These are phyloP conservation scores for Fusarium sp. DNA, from an alignment of 2,329 filamentous ascomycete species.

Conservation along the genomic window DNA sequence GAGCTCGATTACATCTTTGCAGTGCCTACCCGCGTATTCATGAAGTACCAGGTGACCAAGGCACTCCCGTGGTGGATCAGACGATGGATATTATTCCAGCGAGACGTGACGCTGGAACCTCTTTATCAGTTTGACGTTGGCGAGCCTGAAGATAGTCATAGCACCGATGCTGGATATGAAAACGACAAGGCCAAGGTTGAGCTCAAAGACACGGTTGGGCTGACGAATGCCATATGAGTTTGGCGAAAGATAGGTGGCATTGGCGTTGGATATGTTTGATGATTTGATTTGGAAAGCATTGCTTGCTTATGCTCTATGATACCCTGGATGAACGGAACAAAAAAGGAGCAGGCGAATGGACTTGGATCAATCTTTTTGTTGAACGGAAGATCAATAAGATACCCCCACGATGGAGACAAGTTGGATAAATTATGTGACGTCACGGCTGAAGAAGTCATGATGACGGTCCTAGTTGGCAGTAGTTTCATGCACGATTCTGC, in stretches of 20 bases:
- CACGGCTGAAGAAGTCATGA: slow-evolving; percentile 10
- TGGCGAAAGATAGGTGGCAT: slow-evolving; percentile 8
- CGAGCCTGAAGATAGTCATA: slow-evolving; percentile 48
- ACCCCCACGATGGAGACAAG: slow-evolving; percentile 6
- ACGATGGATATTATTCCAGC: slow-evolving; percentile 66
- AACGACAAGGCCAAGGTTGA: slow-evolving; percentile 55
- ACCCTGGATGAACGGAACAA: slow-evolving; percentile 31
- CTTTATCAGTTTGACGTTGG: slow-evolving; percentile 57
- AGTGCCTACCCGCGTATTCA: slow-evolving; percentile 68
- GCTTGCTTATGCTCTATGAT: slow-evolving; percentile 39
- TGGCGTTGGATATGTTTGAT: slow-evolving; percentile 25
- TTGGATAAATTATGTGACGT: slow-evolving; percentile 21
- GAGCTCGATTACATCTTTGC: slow-evolving; percentile 72
- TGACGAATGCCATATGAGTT: slow-evolving; percentile 33
- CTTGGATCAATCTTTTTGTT: slow-evolving; percentile 24
- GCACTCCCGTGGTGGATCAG: slow-evolving; percentile 72
- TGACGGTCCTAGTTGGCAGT: slow-evolving; percentile 9
- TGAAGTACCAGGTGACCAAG: slow-evolving; percentile 67
- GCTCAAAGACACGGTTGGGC: slow-evolving; percentile 52
- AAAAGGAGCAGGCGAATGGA: slow-evolving; percentile 36
- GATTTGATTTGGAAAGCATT: slow-evolving; percentile 25
- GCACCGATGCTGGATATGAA: slow-evolving; percentile 48
- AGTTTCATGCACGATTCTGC: not conserved
- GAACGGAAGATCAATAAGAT: slow-evolving; percentile 10
- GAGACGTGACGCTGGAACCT: slow-evolving; percentile 55